These are phyloP conservation scores for Dioszegia aurantiaca DNA, from an alignment of 768 basidiomycete species.

Conservation along the genomic window DNA sequence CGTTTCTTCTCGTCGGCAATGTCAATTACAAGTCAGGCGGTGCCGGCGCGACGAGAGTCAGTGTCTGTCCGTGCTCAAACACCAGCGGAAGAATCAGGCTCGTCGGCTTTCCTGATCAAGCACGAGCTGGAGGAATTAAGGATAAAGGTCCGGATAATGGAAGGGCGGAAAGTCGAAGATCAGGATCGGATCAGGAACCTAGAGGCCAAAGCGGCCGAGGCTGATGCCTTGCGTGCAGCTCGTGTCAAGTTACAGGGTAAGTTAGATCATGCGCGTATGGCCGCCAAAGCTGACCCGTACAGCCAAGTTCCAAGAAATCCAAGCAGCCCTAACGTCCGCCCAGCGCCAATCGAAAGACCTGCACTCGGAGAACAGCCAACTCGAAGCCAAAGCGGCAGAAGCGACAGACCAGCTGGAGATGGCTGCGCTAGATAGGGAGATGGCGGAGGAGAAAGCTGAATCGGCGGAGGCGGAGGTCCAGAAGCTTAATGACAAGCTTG, in stretches of 20 bases:
- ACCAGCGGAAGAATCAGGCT: conserved; percentile 18
- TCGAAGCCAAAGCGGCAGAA: conserved; percentile 72
- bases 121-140: conserved; percentile 66
- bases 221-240: conserved; percentile 74
- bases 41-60: conserved; percentile 41
- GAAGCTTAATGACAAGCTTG: conserved; percentile 71
- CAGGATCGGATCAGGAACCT: conserved; percentile 77
- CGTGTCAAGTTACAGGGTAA: conserved; percentile 76
- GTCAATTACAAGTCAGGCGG: conserved; percentile 27
- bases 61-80: conserved; percentile 15
- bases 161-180: conserved; percentile 82
- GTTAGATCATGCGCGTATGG: conserved; percentile 2
- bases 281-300: conserved; percentile 3
- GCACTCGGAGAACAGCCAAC: conserved; percentile 66
- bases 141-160: conserved; percentile 77
- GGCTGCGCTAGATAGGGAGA: conserved; percentile 90
- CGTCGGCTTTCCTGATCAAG: conserved; percentile 28
- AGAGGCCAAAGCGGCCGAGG: conserved; percentile 77
- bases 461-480: conserved; percentile 72
- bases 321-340: conserved; percentile 72
- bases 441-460: conserved; percentile 90
- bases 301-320: conserved; percentile 76
- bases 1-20: conserved; percentile 16
- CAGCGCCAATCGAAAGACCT: conserved; percentile 73
- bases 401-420: conserved; percentile 88